These are phyloP conservation scores for Russula emetica DNA, from an alignment of 768 basidiomycete genomes.

Conservation along the genomic window DNA sequence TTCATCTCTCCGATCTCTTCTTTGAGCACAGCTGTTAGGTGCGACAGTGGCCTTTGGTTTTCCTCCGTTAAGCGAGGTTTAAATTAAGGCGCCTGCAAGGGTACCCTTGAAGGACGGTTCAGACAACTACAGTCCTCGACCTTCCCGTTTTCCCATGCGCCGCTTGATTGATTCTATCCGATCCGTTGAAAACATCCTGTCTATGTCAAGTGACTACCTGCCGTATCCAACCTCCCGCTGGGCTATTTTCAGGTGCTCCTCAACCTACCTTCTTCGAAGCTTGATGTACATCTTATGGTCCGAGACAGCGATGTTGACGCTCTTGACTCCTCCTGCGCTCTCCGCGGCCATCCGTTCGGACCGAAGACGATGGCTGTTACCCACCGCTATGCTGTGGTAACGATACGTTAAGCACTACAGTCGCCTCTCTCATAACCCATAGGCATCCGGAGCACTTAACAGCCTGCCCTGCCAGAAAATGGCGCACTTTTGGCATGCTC, in stretches of 20 bases:
- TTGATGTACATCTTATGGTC: background rate
- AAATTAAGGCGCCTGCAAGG: background rate
- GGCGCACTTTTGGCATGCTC: no score
- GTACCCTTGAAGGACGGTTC: background rate
- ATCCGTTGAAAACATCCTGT: conserved; percentile 30
- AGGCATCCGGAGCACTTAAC: no score
- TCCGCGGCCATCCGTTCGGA: background rate
- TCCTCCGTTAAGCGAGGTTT: background rate
- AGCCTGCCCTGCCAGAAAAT: no score
- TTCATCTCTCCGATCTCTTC: background rate
- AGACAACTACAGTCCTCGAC: background rate
- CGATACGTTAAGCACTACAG: background rate
- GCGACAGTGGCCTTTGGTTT: background rate
- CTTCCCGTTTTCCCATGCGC: background rate
- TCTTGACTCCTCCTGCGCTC: background rate
- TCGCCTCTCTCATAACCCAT: no score
- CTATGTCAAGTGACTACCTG: conserved; percentile 35
- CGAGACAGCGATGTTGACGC: background rate
- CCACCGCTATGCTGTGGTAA: no score
- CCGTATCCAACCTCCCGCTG: conserved; percentile 39
- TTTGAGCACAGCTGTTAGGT: background rate
- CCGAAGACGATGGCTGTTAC: background rate
- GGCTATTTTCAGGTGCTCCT: conserved; percentile 45
- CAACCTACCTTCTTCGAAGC: conserved; percentile 40
- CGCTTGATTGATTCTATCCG: no score